A percentile compares a stretch with the other conserved stretches of the same genome.
Evolutionary conservation across 345 rosid species (phyloP).

Genomic region (Eucalyptus polybractea): DNA sequence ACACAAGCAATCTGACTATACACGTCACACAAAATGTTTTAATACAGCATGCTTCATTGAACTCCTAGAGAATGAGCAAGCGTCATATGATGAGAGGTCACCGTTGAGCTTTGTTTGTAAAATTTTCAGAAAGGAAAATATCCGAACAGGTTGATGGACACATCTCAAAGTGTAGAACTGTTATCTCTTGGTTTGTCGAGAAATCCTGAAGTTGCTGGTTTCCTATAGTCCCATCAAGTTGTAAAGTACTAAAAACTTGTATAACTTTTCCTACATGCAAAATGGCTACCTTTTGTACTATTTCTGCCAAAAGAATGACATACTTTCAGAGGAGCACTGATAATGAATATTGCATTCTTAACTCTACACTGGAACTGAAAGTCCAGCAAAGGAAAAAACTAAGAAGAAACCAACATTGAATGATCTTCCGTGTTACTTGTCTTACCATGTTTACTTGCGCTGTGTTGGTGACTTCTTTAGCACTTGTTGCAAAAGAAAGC

Average conservation of each 20-base stretch:
- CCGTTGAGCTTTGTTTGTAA: background rate
- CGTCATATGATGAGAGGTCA: background rate
- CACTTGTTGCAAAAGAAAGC: constrained; percentile 77
- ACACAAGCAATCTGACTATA: background rate
- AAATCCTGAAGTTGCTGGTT: background rate
- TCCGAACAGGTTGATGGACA: background rate
- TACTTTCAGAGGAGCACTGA: background rate
- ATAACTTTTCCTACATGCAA: background rate
- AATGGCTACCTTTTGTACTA: background rate
- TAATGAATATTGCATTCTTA: background rate
- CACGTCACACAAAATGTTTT: background rate
- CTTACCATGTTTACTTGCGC: constrained; percentile 91
- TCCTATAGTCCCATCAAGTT: background rate
- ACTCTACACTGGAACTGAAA: background rate
- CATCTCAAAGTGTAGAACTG: background rate
- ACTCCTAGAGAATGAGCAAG: background rate
- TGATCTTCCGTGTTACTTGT: background rate
- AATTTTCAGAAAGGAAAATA: background rate
- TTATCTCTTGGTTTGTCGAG: background rate
- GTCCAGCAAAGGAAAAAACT: background rate
- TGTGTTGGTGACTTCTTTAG: constrained; percentile 88
- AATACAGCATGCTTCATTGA: background rate
- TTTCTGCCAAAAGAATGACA: background rate
- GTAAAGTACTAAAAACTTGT: background rate
- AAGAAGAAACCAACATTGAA: background rate